A percentile compares a stretch with the other conserved stretches of the same genome.
phyloP scores from a whole-genome alignment of 2,329 filamentous ascomycete species.

The Elsinoe arachidis region DNA sequence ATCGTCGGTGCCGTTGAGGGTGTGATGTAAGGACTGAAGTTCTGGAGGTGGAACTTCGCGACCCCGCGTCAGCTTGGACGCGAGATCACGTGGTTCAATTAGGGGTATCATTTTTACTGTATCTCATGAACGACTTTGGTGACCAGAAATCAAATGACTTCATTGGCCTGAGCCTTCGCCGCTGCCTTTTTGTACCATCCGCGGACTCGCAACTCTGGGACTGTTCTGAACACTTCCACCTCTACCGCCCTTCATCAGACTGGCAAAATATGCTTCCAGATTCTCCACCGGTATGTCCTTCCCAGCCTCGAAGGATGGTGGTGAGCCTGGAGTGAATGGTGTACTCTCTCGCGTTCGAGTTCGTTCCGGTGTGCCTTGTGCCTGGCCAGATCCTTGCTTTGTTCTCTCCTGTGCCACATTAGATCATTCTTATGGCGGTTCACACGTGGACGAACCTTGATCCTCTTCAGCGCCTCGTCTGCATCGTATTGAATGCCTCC shows the following conservation, averaged over 20 bases:
- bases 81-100: conserved; percentile 8
- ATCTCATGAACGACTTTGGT: neutral
- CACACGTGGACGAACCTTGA: conserved; percentile 55
- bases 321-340: conserved; percentile 16
- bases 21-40: neutral
- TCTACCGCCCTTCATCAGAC: conserved; percentile 43
- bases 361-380: conserved; percentile 40
- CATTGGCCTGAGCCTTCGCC: neutral
- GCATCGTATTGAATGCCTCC: conserved; percentile 87
- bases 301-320: conserved; percentile 28
- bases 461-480: conserved; percentile 79
- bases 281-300: conserved; percentile 48
- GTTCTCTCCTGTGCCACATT: conserved; percentile 11
- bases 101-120: neutral
- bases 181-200: neutral
- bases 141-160: neutral
- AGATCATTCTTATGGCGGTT: neutral
- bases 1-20: neutral
- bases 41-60: neutral
- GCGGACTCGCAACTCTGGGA: conserved; percentile 14
- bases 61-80: conserved; percentile 5
- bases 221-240: conserved; percentile 14
- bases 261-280: conserved; percentile 52
- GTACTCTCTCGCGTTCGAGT: conserved; percentile 22
- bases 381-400: conserved; percentile 16